Conservation (phyloP, 2,329 filamentous ascomycete species). For the Huntiella savannae region DNA sequence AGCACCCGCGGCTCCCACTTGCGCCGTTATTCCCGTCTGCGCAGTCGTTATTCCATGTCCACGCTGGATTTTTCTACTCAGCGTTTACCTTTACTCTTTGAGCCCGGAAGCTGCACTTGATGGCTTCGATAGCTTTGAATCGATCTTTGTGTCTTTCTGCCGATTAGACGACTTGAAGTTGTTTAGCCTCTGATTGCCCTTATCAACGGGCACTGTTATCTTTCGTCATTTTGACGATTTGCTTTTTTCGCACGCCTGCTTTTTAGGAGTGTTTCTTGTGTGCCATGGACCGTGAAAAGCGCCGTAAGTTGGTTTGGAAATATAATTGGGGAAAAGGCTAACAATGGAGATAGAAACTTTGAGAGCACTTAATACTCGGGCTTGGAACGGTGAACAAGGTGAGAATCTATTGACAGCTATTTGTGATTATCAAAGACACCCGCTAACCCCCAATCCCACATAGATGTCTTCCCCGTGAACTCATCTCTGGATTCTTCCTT, state of each 20-base stretch:
- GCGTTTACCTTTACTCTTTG: constrained; percentile 8
- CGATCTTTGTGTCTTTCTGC: neutral
- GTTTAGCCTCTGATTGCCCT: neutral
- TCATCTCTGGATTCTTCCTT: constrained; percentile 78
- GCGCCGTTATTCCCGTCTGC: neutral
- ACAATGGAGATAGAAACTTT: constrained; percentile 22
- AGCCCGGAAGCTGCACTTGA: constrained; percentile 11
- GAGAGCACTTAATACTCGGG: constrained; percentile 68
- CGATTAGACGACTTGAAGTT: neutral
- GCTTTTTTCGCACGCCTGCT: neutral
- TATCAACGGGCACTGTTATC: neutral
- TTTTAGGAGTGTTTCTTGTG: constrained; percentile 9
- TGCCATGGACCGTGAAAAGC: constrained; percentile 12
- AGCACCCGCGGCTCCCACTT: neutral
- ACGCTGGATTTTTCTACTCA: constrained; percentile 10
- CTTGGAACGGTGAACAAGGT: constrained; percentile 84
- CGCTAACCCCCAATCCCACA: constrained; percentile 11
- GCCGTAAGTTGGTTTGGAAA: constrained; percentile 5
- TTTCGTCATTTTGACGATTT: neutral
- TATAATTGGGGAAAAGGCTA: constrained; percentile 43
- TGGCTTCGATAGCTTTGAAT: constrained; percentile 3
- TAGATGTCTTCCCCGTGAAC: constrained; percentile 62
- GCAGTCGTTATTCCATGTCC: neutral
- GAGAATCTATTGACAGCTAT: constrained; percentile 13
- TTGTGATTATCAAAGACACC: constrained; percentile 11